A percentile compares a stretch with the other conserved stretches of the same genome.
Evolutionary conservation across 257 asterid species (phyloP).

Genomic region (Leonotis leonurus): DNA sequence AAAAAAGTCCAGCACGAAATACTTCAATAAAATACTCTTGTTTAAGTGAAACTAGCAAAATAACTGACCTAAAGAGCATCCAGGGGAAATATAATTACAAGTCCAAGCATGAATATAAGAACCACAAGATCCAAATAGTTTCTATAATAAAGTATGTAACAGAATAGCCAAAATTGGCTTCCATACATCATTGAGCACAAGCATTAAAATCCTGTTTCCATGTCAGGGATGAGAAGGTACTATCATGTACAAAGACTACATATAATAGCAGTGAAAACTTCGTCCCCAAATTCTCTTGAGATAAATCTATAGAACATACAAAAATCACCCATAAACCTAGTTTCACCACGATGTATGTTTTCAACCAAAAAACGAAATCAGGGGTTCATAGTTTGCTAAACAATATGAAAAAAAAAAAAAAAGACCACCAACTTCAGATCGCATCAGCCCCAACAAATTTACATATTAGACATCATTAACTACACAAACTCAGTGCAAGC

Average conservation of each 20-base stretch:
- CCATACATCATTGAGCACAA: slow-evolving; percentile 32
- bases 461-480: background rate
- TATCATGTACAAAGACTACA: slow-evolving; percentile 8
- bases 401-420: background rate
- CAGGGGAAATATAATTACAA: background rate
- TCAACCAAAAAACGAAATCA: too few species aligned
- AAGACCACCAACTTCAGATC: background rate
- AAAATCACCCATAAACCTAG: background rate
- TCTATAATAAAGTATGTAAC: slow-evolving; percentile 8
- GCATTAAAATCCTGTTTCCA: slow-evolving; percentile 47
- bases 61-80: too few species aligned
- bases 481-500: background rate
- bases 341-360: too few species aligned
- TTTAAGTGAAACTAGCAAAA: too few species aligned
- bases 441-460: background rate
- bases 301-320: background rate
- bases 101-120: background rate
- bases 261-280: slow-evolving; percentile 8
- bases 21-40: background rate
- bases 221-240: slow-evolving; percentile 22
- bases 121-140: too few species aligned
- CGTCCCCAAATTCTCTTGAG: background rate
- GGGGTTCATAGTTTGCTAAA: too few species aligned
- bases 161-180: slow-evolving; percentile 60
- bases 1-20: background rate